A percentile compares a stretch with the other conserved stretches of the same genome.
These are phyloP conservation scores for Coniochaeta pulveracea DNA, from an alignment of 2,329 filamentous ascomycete genomes.

Conservation along the genomic window DNA sequence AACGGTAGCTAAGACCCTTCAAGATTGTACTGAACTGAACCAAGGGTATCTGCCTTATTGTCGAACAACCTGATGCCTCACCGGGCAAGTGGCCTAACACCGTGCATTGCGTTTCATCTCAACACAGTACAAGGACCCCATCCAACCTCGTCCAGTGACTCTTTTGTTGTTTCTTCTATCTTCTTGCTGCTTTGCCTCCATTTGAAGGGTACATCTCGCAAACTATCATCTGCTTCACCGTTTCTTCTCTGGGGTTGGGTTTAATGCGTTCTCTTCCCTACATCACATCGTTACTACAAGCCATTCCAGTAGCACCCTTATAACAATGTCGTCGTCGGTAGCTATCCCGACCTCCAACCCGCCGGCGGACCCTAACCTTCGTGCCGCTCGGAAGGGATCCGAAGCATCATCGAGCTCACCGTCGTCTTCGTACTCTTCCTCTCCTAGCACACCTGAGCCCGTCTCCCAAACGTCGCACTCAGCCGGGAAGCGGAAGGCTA, in stretches of 20 bases:
- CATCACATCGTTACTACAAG: background rate
- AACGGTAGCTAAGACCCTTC: no score
- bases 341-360: conserved; percentile 55
- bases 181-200: no score
- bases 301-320: conserved; percentile 5
- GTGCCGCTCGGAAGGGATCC: conserved; percentile 18
- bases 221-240: no score
- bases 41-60: conserved; percentile 5
- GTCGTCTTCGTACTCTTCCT: conserved; percentile 47
- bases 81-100: no score
- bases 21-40: no score
- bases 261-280: conserved; percentile 4
- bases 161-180: no score
- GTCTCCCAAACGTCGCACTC: conserved; percentile 20
- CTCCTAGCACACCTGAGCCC: conserved; percentile 33
- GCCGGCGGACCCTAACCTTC: conserved; percentile 9
- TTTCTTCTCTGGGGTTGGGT: conserved; percentile 1
- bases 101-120: no score
- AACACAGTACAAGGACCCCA: no score
- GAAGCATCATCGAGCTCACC: conserved; percentile 37
- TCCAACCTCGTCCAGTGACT: no score
- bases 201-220: no score
- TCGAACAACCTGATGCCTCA: background rate
- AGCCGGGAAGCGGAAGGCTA: conserved; percentile 28
- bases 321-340: conserved; percentile 56